Base-by-base conservation (phyloP, 805 yeast species). In the Teunomyces gatunensis region DNA sequence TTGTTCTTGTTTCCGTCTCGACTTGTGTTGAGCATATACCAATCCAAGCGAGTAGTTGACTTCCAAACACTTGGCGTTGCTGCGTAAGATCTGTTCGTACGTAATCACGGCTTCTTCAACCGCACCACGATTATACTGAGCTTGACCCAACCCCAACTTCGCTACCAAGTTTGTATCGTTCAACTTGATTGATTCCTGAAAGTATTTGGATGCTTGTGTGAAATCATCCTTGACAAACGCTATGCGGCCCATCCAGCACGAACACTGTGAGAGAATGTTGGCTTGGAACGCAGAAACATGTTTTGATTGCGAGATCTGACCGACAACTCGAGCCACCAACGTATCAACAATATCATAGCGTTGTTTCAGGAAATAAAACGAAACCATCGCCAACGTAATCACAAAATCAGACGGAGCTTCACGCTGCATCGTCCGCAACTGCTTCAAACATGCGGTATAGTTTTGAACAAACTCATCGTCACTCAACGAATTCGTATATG, bases 241-340 rank as follows among this genome's bases (percentile, higher is more conserved):
- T 13, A 87, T 84, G 63, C 98, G 79, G 3, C 89, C 99, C 47
- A 84, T 73, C 98, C 97, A 94, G 57, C 87, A 87, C 2, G 73
- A 59, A 44, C 69, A 58, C 49, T 63, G 69, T 1, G 77, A 69
- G 39, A 69, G 62, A 5, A 69, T 46, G 28, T 56, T 64, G n/a
- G 65, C 51, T 25, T 66, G 64, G 48, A 56, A 68, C 15, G 57
- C 51, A 9, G 72, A 57, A 15, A 65, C 47, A 33, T 30, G 12
- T 7, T n/a, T 12, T 20, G 47, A 42, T 7, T 60, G 58, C 15
- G 64, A 54, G 5, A 64, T 50, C 20, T 50, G 48, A 5, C 48
- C 61, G 12, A 80, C 64, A 4, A 84, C 79, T 37, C 76, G 74
- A 25, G 73, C 66, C 47, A 85, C 74, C 15, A 89, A 73, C 42